Percentiles rank a stretch among this genome's conserved stretches.
Evolutionary conservation across 2,329 filamentous ascomycete genomes (phyloP).

Genomic region (Colletotrichum neosansevieriae): DNA sequence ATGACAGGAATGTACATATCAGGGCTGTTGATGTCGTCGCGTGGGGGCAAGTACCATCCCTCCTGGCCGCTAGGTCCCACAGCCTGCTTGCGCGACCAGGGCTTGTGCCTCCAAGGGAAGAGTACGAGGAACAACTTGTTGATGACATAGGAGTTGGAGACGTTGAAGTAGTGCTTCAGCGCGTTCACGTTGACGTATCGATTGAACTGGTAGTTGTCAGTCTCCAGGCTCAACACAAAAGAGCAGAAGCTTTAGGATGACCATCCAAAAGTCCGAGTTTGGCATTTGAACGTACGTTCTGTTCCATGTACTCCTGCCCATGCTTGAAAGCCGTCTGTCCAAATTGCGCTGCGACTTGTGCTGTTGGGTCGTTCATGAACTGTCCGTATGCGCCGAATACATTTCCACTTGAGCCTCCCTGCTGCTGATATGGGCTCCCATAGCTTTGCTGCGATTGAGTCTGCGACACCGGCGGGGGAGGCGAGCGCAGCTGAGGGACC

Average conservation of each 20-base stretch:
- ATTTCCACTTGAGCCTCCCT: slow-evolving; percentile 64
- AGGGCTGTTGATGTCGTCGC: slow-evolving; percentile 96
- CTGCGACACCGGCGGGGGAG: slow-evolving; percentile 81
- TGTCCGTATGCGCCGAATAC: slow-evolving; percentile 82
- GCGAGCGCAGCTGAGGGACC: slow-evolving; percentile 95
- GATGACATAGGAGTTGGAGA: slow-evolving; percentile 96
- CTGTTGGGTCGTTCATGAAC: slow-evolving; percentile 95
- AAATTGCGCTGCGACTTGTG: slow-evolving; percentile 94
- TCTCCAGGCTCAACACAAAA: not conserved
- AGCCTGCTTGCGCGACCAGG: slow-evolving; percentile 92
- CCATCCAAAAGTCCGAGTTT: not conserved
- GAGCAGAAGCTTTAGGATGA: not conserved
- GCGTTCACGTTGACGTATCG: slow-evolving; percentile 91
- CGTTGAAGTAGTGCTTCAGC: slow-evolving; percentile 99
- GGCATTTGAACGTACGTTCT: slow-evolving; percentile 76
- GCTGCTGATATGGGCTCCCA: slow-evolving; percentile 80
- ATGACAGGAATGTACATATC: slow-evolving; percentile 99
- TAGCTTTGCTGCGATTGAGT: slow-evolving; percentile 75
- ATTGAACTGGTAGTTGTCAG: slow-evolving; percentile 58
- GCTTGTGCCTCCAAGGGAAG: slow-evolving; percentile 97
- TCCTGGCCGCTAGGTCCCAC: slow-evolving; percentile 77
- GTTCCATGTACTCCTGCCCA: slow-evolving; percentile 93
- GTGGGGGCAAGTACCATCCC: slow-evolving; percentile 86
- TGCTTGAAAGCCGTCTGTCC: slow-evolving; percentile 92
- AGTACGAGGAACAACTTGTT: slow-evolving; percentile 94